Evolutionary conservation across 352 stramenopile genomes (phyloP).

Genomic region (Poterioochromonas sp.): DNA sequence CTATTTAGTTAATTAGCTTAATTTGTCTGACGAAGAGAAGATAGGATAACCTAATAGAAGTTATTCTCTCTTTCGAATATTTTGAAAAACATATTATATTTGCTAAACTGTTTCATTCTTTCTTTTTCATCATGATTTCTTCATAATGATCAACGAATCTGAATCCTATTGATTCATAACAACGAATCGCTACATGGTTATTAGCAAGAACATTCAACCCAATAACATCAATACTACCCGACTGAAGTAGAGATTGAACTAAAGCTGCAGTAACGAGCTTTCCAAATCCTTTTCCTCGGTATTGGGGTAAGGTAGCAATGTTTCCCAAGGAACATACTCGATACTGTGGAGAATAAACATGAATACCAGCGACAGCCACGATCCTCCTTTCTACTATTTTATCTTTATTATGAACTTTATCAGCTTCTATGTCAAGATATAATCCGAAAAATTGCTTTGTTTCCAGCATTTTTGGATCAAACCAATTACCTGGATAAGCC

Average conservation of each 20-base stretch:
- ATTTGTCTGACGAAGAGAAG: no score
- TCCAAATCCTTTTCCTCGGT: not conserved
- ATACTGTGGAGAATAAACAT: not conserved
- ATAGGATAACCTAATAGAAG: no score
- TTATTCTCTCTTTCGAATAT: no score
- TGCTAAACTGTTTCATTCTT: no score
- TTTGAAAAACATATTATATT: no score
- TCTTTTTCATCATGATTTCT: constrained; percentile 6
- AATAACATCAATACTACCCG: not conserved
- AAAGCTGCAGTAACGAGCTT: not conserved
- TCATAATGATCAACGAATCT: not conserved
- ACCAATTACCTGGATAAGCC: not conserved
- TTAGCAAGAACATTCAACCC: not conserved
- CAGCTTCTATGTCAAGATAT: not conserved
- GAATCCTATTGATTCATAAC: not conserved
- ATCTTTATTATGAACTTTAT: no score
- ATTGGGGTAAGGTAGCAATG: not conserved
- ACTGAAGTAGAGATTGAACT: not conserved
- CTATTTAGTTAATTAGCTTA: no score
- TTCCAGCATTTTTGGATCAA: not conserved
- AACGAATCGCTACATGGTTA: not conserved
- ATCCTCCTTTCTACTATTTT: not conserved
- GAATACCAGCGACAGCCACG: not conserved
- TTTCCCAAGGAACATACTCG: not conserved
- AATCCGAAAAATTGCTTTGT: not conserved